Base-by-base conservation (phyloP, 1,139 yeast genomes). In the Candida tropicalis region DNA sequence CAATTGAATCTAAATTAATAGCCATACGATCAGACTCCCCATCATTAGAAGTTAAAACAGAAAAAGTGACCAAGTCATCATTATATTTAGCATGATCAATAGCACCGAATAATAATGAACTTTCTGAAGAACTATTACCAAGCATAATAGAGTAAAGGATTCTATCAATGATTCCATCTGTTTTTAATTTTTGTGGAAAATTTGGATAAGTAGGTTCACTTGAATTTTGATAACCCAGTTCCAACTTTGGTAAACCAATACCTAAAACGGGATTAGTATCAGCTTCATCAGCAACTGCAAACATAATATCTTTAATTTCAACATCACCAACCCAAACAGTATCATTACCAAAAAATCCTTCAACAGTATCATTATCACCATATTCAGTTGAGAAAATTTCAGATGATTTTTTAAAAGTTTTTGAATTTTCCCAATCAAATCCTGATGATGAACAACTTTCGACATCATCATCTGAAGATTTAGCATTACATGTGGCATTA, bases 321-420 rank as follows among this genome's bases (percentile, higher is more conserved):
- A 49, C 53, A 33, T 52, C 44, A 8, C 44, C 47, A 32, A 57
- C 45, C 17, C 17, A 38, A 3, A 59, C 66, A 54, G 83, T 88
- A 54, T 89, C 82, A 49, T 69, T 61, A 38, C 83, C 77, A 90
- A 90, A 85, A 43, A 71, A 60, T 40, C 82, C 76, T 58, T 9
- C 24, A 11, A 60, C 59, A 4, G 44, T 45, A 6, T 57, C 46
- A 43, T 75, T 82, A 43, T 63, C 65, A 24, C 80, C 87, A 56
- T 84, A 86, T 2, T 33, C 39, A 39, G 53, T 48, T 4, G 13
- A 15, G 37, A 52, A 56, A 9, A 22, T 35, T 3, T 38, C 33
- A 3, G 8, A 28, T 13, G 13, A 8, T 6, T 8, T 15, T 11
- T 37, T 17, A 25, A 46, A 50, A 3, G 48, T 43, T 5, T 20